A percentile compares a stretch with the other conserved stretches of the same genome.
Evolutionary conservation across 768 basidiomycete genomes (phyloP).

Genomic region (Boletus bicolor): DNA sequence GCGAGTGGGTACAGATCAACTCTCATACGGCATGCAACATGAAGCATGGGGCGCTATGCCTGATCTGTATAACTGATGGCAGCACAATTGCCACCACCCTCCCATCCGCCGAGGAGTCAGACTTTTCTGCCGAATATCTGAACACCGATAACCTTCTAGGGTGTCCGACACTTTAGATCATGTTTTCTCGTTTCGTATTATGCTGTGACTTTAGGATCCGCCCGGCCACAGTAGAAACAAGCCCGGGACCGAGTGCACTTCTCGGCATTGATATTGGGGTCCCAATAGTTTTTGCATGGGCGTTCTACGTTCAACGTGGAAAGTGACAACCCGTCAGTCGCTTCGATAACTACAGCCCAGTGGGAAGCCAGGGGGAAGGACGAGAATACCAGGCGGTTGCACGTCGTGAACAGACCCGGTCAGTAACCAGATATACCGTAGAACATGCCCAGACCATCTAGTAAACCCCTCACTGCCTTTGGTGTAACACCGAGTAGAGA

Average conservation of each 20-base stretch:
- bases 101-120: neutral
- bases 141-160: neutral
- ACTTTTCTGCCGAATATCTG: neutral
- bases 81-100: neutral
- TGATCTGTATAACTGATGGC: neutral
- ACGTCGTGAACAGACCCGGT: neutral
- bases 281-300: neutral
- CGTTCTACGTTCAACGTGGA: neutral
- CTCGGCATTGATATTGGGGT: too few relatives aligned
- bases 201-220: neutral
- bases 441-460: neutral
- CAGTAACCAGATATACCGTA: neutral
- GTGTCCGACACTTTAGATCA: neutral
- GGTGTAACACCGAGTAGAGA: neutral
- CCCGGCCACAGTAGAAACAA: neutral
- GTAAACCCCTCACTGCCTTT: neutral
- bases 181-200: neutral
- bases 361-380: neutral
- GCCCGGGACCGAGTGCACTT: neutral
- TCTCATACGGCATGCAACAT: neutral
- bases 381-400: neutral
- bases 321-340: neutral
- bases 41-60: neutral
- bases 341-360: neutral
- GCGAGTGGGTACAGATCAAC: neutral